Evolutionary conservation across 345 rosid genomes (phyloP).

Genomic region (Lepidium didymum): DNA sequence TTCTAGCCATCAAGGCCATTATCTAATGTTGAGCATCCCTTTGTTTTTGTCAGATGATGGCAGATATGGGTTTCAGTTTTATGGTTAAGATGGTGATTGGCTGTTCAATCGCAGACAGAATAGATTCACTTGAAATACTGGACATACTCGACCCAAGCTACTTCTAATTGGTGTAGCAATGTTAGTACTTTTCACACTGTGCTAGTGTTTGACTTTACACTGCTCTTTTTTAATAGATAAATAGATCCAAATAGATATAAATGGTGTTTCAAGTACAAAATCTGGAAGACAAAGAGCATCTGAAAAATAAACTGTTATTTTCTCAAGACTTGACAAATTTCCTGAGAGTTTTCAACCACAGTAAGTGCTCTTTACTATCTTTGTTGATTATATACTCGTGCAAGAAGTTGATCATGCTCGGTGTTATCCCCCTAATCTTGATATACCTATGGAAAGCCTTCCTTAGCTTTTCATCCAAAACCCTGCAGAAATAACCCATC

Average conservation of each 20-base stretch:
- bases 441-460: conserved; percentile 70
- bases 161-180: conserved; percentile 23
- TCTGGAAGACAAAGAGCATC: neutral
- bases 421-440: conserved; percentile 72
- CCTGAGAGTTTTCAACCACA: conserved; percentile 73
- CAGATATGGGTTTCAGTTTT: neutral
- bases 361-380: conserved; percentile 57
- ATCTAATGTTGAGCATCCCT: neutral
- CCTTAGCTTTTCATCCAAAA: conserved; percentile 77
- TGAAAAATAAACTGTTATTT: neutral
- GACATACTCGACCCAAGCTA: conserved; percentile 13
- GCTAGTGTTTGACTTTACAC: neutral
- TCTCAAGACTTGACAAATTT: conserved; percentile 48
- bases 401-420: conserved; percentile 70
- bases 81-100: conserved; percentile 9
- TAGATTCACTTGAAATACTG: neutral
- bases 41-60: neutral
- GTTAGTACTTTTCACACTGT: neutral
- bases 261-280: conserved; percentile 6
- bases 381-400: conserved; percentile 91
- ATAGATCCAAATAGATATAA: conserved; percentile 2
- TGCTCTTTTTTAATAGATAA: neutral
- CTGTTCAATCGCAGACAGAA: conserved; percentile 2
- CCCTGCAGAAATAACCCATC: conserved; percentile 36
- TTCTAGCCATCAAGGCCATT: neutral